Evolutionary conservation across 768 basidiomycete species (phyloP), one percentile per base, ranked within the genome.

Genomic region (Ramaria rubella): DNA sequence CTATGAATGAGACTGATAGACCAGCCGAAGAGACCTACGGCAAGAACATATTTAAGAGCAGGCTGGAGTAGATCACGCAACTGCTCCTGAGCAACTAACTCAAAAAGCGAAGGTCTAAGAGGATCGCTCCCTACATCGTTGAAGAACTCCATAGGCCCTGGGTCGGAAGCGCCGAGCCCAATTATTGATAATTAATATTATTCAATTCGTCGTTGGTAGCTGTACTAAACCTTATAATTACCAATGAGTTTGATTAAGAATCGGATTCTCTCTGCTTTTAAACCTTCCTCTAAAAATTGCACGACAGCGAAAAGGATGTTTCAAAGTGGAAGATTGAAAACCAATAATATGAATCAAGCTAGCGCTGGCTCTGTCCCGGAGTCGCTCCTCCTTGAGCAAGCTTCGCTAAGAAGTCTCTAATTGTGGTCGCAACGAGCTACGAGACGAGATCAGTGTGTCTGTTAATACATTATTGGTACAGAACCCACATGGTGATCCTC

Each of bases 51-150:
- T 73, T 94, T 92, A 66, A 96, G 74, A 14, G 94, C 93, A 31
- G 95, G 95, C 65, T 97, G 94, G 12, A 98, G 77, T 6, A 96
- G 77, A 67, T 94, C 91, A 58, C 88, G 75, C 19, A 98, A 81
- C 67, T 97, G 94, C 62, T 96, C 94, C 69, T 96, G 90, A 6
- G 92, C 93, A 36, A 96, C 77, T 11, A 97, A 81, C 67, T 97
- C 94, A 64, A 95, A 97, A 14, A 96, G 70, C 11, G 89, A 88
- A 2, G 89, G 89, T 60, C 87, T 87, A 46, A 83, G 70, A 23
- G 86, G 79, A 65, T 90, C 86, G 8, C 78, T 77, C 29, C 87
- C 87, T 6, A 82, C 73, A 63, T 87, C 84, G 63, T 85, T 86
- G 72, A 87, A 87, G 75, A 90, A 90, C 67, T 91, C 86, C 89